A percentile compares a stretch with the other conserved stretches of the same genome.
These are phyloP conservation scores for Colletotrichum spinosum DNA, from an alignment of 2,329 filamentous ascomycete genomes.

Conservation along the genomic window DNA sequence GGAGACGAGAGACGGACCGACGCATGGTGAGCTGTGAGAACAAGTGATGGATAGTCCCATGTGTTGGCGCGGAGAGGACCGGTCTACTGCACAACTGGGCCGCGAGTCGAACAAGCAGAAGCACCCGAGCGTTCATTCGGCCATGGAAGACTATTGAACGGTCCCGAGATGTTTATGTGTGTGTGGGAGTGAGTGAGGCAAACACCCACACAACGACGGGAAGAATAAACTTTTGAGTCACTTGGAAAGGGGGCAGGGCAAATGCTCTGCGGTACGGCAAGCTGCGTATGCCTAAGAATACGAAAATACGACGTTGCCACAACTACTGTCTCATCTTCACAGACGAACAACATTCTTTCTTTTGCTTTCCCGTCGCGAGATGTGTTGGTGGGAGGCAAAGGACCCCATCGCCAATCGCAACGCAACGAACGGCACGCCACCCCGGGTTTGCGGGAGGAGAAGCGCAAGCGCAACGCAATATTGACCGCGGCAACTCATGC, in stretches of 20 bases:
- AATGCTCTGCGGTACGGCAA: too few species aligned
- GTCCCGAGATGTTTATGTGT: conserved; percentile 13
- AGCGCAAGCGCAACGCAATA: neutral
- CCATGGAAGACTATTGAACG: conserved; percentile 25
- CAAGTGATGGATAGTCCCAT: neutral
- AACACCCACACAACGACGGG: neutral
- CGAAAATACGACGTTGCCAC: conserved; percentile 11
- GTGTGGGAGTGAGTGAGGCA: too few species aligned
- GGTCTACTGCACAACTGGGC: too few species aligned
- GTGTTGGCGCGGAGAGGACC: too few species aligned
- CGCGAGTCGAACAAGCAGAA: neutral
- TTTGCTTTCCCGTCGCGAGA: too few species aligned
- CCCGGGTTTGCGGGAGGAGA: neutral
- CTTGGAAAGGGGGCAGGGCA: neutral
- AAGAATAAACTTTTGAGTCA: neutral
- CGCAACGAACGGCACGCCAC: conserved; percentile 8
- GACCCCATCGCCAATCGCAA: conserved; percentile 18
- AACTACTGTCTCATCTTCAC: conserved; percentile 23
- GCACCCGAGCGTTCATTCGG: conserved; percentile 9
- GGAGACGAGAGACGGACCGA: conserved; percentile 1
- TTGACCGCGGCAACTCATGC: conserved; percentile 4
- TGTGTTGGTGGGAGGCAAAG: neutral
- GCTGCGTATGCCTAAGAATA: too few species aligned
- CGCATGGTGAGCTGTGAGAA: conserved; percentile 5
- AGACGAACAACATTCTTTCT: too few species aligned